phyloP scores from a whole-genome alignment of 2,329 filamentous ascomycete genomes.

The Alternaria burnsii region DNA sequence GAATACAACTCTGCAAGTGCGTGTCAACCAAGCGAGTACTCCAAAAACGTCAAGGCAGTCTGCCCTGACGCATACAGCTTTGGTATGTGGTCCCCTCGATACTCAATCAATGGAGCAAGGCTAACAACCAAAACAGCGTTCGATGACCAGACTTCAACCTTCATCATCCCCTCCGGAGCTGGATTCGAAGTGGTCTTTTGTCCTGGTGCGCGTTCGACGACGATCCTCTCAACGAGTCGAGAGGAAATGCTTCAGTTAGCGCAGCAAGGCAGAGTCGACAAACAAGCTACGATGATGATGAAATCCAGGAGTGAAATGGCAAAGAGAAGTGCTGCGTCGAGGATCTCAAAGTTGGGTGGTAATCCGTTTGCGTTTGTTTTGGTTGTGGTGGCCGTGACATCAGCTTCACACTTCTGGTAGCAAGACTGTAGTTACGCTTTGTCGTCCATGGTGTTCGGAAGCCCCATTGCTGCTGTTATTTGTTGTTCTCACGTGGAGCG shows the following conservation, averaged over 20 bases:
- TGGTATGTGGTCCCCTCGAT: conserved; percentile 58
- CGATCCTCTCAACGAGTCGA: conserved; percentile 54
- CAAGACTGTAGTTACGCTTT: neutral
- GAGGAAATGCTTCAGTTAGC: conserved; percentile 46
- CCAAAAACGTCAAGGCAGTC: conserved; percentile 72
- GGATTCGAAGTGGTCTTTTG: conserved; percentile 84
- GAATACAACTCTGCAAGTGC: conserved; percentile 68
- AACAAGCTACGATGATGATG: conserved; percentile 32
- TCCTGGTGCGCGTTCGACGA: conserved; percentile 64
- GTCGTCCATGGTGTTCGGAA: neutral
- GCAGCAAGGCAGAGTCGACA: conserved; percentile 41
- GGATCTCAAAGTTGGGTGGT: conserved; percentile 1
- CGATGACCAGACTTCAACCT: conserved; percentile 65
- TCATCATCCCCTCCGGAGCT: conserved; percentile 69
- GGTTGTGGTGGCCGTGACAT: conserved; percentile 2
- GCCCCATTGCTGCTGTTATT: conserved; percentile 5
- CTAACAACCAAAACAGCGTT: conserved; percentile 53
- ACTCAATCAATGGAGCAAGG: neutral
- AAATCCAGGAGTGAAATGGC: conserved; percentile 28
- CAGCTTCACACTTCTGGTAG: conserved; percentile 1
- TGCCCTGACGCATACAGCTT: conserved; percentile 89
- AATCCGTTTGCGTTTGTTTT: conserved; percentile 20
- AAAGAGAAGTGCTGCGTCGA: conserved; percentile 26
- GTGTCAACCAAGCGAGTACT: conserved; percentile 75
- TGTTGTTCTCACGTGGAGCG: conserved; percentile 3